A percentile compares a stretch with the other conserved stretches of the same genome.
These are phyloP conservation scores for Diaporthe sp. DNA, from an alignment of 2,329 filamentous ascomycete genomes.

Conservation along the genomic window DNA sequence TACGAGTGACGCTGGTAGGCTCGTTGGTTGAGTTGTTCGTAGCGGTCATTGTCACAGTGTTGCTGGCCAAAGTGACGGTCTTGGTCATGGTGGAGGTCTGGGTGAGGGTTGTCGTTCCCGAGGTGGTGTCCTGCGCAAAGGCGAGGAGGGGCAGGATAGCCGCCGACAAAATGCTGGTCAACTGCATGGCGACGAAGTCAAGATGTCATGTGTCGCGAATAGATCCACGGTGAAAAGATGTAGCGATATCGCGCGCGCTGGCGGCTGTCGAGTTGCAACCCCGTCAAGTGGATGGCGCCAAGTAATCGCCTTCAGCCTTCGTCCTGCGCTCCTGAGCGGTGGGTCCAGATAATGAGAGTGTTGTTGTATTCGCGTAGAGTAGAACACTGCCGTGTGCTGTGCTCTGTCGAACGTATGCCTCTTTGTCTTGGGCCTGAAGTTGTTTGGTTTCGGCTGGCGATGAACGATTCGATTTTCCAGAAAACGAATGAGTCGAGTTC, in stretches of 20 bases:
- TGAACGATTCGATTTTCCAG: conserved; percentile 39
- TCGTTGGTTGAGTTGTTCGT: conserved; percentile 34
- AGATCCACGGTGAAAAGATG: conserved; percentile 38
- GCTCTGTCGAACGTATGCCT: conserved; percentile 29
- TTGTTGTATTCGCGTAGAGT: conserved; percentile 16
- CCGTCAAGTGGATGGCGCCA: background rate
- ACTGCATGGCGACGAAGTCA: conserved; percentile 54
- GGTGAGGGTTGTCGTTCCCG: conserved; percentile 65
- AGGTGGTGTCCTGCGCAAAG: conserved; percentile 57
- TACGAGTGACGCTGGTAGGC: conserved; percentile 45
- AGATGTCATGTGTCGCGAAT: conserved; percentile 27
- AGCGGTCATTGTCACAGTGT: conserved; percentile 48
- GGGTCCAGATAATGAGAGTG: conserved; percentile 1
- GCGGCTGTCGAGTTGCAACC: background rate
- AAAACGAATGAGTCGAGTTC: conserved; percentile 41
- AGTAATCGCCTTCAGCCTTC: background rate
- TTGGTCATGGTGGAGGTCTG: conserved; percentile 64
- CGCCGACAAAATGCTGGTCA: conserved; percentile 61
- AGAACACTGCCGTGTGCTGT: background rate
- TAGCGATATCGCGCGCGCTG: conserved; percentile 32
- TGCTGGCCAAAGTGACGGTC: conserved; percentile 58
- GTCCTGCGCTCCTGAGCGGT: conserved; percentile 20
- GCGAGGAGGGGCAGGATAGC: conserved; percentile 68
- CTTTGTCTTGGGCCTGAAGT: conserved; percentile 2
- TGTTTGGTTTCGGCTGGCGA: conserved; percentile 35